Base-by-base conservation (phyloP, 2,329 filamentous ascomycete genomes). In the Eutypella sp. region DNA sequence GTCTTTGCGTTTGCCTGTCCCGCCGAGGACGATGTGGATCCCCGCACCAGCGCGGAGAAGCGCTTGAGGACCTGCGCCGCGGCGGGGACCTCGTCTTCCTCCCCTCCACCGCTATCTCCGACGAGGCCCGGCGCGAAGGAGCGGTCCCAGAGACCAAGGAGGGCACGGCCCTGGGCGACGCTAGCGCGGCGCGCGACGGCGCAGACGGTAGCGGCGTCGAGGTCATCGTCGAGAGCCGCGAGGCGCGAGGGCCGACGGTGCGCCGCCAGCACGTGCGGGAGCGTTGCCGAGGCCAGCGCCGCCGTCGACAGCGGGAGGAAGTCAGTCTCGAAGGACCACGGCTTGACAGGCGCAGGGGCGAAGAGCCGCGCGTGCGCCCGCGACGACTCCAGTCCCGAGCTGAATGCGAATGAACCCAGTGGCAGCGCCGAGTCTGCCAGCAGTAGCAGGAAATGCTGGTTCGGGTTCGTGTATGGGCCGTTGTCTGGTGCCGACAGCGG, bases 381-480 rank as follows among this genome's bases (percentile, higher is more conserved):
- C 64, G 85, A 92, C 34, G 87, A 92, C 68, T 93, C 88, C 15
- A 93, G 77, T 3, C 87, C 87, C 55, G 81, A 86, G 71, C 83
- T 88, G 71, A 92, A 93, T 58, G 88, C 88, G 68, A 93, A 93
- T n/a, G 87, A 89, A 47, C 88, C 88, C 0, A 93, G 75, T 1
- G 88, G 88, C 2, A 93, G 79, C 13, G 87, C 86, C 1, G 88
- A 91, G 71, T 93, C 88, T 40, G 88, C 81, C 41, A 92, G 81
- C 3, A 93, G 75, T 25, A 92, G 79, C 31, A 90, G 78, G 53
- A 85, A 84, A 66, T 92, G 88, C 23, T 76, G 57, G 47, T 41
- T 73, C 51, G 29, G 7, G 53, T 47, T 15, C 48, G 45, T n/a
- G 46, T 25, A 20, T 18, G 29, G 42, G 41, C 15, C 39, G 19